Evolutionary conservation across 2,329 filamentous ascomycete species (phyloP), one percentile per base, ranked within the genome.

Genomic region (Monosporascus sp.): DNA sequence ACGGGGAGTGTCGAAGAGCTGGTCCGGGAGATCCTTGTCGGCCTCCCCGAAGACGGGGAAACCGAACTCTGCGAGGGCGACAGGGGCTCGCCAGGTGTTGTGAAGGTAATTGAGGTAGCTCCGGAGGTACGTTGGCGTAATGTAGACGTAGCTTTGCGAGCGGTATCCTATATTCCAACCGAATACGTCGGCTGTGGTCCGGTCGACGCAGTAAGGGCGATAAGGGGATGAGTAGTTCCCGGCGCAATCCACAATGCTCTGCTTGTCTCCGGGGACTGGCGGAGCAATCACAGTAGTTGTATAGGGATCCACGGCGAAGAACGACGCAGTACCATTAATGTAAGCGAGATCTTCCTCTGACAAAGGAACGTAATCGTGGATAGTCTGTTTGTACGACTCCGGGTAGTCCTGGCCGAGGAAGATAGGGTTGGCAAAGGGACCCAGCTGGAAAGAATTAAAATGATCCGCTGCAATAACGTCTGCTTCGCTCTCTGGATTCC

Each of bases 91-190:
- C 71, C 77, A 86, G 0, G 78, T 83, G 64, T 83, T 83, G 72
- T 76, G 81, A 2, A 86, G 67, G 60, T 84, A 85, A 57, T 71
- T 76, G 5, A 83, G 70, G 56, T 80, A 78, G 50, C 71, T 72
- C 50, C 79, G 74, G n/a, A 86, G 72, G 57, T 82, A 84, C 2
- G 72, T 73, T 0, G 82, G 82, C 0, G 82, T 79, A 36, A 79
- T 77, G 65, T 84, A 83, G n/a, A 80, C 75, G 60, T 83, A 82
- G 2, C 72, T 72, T 36, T 80, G 69, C 2, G 78, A 81, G 14
- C 73, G 70, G 55, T 83, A 82, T 20, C 82, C 82, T 48, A 84
- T 79, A 57, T 79, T 70, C 82, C 82, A 85, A 2, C 80, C 80
- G 31, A 74, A 74, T 2, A 70, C 64, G 39, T 77, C 77, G 1